Conservation (phyloP, 2,329 filamentous ascomycete genomes). For the Immersiporthe knoxdaviesiana region DNA sequence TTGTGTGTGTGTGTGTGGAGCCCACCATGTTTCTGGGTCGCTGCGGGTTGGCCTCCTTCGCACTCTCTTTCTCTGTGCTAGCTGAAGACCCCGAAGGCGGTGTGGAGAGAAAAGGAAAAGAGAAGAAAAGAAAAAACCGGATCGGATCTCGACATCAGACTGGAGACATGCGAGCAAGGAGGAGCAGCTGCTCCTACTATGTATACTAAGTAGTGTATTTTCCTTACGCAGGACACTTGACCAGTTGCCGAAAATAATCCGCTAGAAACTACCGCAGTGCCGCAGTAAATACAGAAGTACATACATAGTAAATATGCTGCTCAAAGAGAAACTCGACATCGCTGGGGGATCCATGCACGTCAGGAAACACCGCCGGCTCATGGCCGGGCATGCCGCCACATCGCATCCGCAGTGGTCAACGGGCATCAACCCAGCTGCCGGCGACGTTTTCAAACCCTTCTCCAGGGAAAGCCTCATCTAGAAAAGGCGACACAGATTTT, state of each 20-base stretch:
- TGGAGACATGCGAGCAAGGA: not conserved
- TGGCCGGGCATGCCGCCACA: not conserved
- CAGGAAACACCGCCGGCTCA: not conserved
- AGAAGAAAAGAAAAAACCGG: not conserved
- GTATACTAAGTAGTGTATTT: too few species aligned
- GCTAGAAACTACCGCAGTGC: not conserved
- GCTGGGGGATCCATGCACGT: conserved; percentile 14
- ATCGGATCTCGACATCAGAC: not conserved
- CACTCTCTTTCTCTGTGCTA: not conserved
- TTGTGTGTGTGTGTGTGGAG: not conserved
- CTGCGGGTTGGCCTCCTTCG: not conserved
- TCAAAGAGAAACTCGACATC: not conserved
- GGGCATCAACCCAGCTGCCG: conserved; percentile 21
- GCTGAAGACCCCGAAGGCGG: not conserved
- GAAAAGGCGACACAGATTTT: not conserved
- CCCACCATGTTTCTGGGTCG: not conserved
- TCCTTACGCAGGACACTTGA: not conserved
- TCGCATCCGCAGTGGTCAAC: not conserved
- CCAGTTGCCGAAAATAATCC: conserved; percentile 2
- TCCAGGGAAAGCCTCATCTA: not conserved
- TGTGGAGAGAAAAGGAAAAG: not conserved
- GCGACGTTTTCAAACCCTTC: conserved; percentile 3
- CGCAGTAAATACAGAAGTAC: too few species aligned
- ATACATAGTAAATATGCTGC: not conserved
- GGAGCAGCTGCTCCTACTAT: not conserved